Conservation (phyloP, 208 protist genomes). For the Leishmania tropica region DNA sequence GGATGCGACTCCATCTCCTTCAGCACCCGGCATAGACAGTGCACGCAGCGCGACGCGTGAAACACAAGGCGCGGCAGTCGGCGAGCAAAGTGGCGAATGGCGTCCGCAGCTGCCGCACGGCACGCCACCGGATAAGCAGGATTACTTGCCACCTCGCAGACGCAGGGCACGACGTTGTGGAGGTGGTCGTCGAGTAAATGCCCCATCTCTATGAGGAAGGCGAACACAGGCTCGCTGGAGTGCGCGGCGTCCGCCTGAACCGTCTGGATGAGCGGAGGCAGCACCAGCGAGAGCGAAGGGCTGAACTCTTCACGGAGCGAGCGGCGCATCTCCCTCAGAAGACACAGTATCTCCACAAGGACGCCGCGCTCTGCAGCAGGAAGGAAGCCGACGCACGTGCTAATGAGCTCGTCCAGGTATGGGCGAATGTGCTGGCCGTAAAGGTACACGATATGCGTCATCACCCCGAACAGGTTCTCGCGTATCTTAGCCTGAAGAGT, state of each 20-base stretch:
- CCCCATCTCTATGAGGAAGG: slow-evolving; percentile 78
- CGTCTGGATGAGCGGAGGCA: slow-evolving; percentile 68
- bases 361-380: slow-evolving; percentile 56
- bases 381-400: slow-evolving; percentile 57
- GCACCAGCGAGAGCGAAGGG: slow-evolving; percentile 67
- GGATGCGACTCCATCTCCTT: slow-evolving; percentile 51
- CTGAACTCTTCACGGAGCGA: slow-evolving; percentile 86
- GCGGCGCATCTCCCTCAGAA: slow-evolving; percentile 70
- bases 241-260: slow-evolving; percentile 60
- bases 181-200: slow-evolving; percentile 76
- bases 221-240: slow-evolving; percentile 68
- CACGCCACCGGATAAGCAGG: slow-evolving; percentile 48
- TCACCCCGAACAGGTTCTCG: slow-evolving; percentile 56
- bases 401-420: slow-evolving; percentile 67
- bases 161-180: slow-evolving; percentile 79
- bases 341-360: slow-evolving; percentile 66
- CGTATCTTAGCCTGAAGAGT: slow-evolving; percentile 62
- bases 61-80: slow-evolving; percentile 65
- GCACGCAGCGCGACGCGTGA: slow-evolving; percentile 78
- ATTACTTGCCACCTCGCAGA: slow-evolving; percentile 80
- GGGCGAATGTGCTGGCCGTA: slow-evolving; percentile 71
- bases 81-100: slow-evolving; percentile 74
- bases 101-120: slow-evolving; percentile 59
- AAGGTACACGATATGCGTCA: slow-evolving; percentile 63
- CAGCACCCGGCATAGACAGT: slow-evolving; percentile 83